Conservation (phyloP, 2,329 filamentous ascomycete genomes). For the Fusarium ramigenum region DNA sequence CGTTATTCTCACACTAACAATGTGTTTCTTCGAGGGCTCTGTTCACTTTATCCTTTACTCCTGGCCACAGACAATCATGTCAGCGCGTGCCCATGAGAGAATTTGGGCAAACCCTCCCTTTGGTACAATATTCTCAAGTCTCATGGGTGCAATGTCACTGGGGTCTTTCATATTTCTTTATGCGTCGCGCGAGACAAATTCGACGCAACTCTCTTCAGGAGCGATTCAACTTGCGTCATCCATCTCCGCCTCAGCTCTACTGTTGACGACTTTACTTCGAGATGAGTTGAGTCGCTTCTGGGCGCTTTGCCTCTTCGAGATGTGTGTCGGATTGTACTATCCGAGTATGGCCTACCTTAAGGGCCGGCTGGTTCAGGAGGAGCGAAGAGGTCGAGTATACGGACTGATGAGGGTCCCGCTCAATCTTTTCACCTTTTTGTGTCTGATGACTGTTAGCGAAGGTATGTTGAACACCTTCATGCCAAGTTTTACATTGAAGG, state of each 20-base stretch:
- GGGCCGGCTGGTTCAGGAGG: neutral
- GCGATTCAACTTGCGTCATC: neutral
- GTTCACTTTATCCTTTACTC: neutral
- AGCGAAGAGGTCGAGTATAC: neutral
- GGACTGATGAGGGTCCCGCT: neutral
- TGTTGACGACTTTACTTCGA: neutral
- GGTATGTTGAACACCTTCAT: neutral
- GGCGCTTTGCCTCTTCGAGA: neutral
- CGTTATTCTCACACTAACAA: accelerated
- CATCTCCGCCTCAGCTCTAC: neutral
- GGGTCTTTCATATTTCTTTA: neutral
- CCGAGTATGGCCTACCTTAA: neutral
- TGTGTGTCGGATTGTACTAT: neutral
- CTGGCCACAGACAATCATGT: neutral
- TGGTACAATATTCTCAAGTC: neutral
- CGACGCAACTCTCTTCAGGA: neutral
- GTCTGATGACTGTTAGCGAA: neutral
- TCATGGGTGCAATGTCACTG: neutral
- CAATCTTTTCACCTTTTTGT: neutral
- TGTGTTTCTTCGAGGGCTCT: neutral
- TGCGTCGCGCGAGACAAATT: neutral
- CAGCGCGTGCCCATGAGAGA: neutral
- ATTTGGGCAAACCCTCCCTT: neutral
- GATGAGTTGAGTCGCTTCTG: neutral
- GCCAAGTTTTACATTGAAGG: accelerated